Evolutionary conservation across 75 land plant genomes (phyloP), one percentile per base, ranked within the genome.

Genomic region (Picea glauca): DNA sequence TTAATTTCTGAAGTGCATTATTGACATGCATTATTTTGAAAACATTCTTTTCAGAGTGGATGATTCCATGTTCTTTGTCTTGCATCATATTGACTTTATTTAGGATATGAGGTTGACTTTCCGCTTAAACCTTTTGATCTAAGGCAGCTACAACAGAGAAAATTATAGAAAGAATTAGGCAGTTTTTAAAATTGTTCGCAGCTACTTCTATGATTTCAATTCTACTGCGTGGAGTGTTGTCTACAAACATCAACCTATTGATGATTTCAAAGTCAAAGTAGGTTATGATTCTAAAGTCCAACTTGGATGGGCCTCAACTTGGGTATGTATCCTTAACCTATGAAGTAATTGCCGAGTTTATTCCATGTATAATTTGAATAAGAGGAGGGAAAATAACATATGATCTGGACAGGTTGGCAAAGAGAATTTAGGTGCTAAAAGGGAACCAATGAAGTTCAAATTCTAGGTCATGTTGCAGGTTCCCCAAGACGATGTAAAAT

Each of bases 391-490:
- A 18, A 40, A 4, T 40, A 40, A 40, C 43, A 4, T 40, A 40
- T 40, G 43, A 40, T 40, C 43, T 40, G 3, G n/a, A n/a, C n/a
- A n/a, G 43, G 78, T 94, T 78, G 99, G 98, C 76, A 89, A 89
- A 79, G 97, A 96, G 84, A 84, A 81, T 50, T 86, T 87, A 18
- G 93, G 89, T 74, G 93, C 95, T 46, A 96, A 89, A 80, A 57
- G 81, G 7, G 91, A 97, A 9, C 99, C 99, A 13, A 85, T 88
- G 91, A 96, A 96, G 85, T 76, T 87, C 82, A 96, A 96, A 83
- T 84, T 89, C 46, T 94, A 96, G 67, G 83, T 94, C 7, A 96
- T 96, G 99, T 76, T 96, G n/a, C 99, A 96, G 80, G 92, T 96
- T 35, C 97, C 98, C 3, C 95, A 89, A 78, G 91, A 92, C 78